phyloP scores from a whole-genome alignment of 257 asterid species.

The Paulownia fortunei region DNA sequence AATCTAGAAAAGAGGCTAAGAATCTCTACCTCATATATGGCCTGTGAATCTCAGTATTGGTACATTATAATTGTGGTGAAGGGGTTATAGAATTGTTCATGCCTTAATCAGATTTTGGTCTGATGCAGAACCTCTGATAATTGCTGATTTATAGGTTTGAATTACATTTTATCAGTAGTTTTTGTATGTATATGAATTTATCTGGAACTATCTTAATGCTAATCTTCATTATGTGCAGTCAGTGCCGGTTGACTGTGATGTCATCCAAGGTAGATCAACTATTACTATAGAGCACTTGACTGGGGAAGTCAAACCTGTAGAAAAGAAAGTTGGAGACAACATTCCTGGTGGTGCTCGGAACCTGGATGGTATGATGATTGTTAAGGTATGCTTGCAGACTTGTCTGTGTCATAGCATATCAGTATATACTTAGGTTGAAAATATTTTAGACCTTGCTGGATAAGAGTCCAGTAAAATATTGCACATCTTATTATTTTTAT shows the following conservation, averaged over 20 bases:
- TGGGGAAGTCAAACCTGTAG: slow-evolving; percentile 93
- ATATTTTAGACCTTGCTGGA: neutral
- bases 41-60: neutral
- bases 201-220: slow-evolving; percentile 32
- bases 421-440: neutral
- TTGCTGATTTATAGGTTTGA: neutral
- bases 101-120: neutral
- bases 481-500: neutral
- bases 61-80: slow-evolving; percentile 4
- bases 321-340: slow-evolving; percentile 78
- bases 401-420: neutral
- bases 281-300: slow-evolving; percentile 95
- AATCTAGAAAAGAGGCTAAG: slow-evolving; percentile 5
- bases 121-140: slow-evolving; percentile 11
- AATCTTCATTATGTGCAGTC: slow-evolving; percentile 63
- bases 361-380: slow-evolving; percentile 96
- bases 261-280: slow-evolving; percentile 88
- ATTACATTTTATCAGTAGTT: slow-evolving; percentile 20
- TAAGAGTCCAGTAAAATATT: neutral
- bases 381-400: slow-evolving; percentile 63
- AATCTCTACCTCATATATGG: neutral
- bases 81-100: neutral
- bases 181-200: slow-evolving; percentile 27
- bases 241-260: slow-evolving; percentile 98
- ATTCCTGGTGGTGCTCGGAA: slow-evolving; percentile 99